Conservation (phyloP, 345 rosid species). For the Eucalyptus erythrocorys region DNA sequence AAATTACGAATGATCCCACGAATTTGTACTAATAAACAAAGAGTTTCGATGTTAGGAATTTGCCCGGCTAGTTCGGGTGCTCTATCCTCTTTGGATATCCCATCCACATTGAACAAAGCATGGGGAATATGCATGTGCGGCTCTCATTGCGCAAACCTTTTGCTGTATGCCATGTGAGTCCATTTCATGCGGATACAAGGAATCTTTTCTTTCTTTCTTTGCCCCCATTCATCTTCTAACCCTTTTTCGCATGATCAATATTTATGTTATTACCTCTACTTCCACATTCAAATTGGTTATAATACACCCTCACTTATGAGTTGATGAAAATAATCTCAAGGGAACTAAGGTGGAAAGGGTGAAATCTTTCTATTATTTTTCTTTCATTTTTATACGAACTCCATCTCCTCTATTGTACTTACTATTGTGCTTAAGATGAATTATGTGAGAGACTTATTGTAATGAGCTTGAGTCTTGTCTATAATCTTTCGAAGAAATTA, state of each 20-base stretch:
- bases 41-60: not conserved
- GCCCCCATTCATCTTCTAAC: not conserved
- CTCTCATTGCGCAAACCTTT: not conserved
- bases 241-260: not conserved
- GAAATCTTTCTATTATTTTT: not conserved
- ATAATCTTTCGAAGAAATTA: not conserved
- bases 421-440: not conserved
- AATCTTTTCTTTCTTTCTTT: not conserved
- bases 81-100: not conserved
- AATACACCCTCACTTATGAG: not conserved
- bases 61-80: not conserved
- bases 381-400: not conserved
- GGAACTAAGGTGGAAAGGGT: not conserved
- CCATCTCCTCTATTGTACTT: not conserved
- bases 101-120: not conserved
- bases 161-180: not conserved
- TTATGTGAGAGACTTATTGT: not conserved
- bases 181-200: not conserved
- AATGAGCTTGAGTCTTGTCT: not conserved
- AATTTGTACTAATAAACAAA: not conserved
- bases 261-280: not conserved
- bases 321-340: not conserved
- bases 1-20: not conserved
- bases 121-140: not conserved
- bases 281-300: not conserved